These are phyloP conservation scores for Tylopilus sp. DNA, from an alignment of 768 basidiomycete genomes.

Conservation along the genomic window DNA sequence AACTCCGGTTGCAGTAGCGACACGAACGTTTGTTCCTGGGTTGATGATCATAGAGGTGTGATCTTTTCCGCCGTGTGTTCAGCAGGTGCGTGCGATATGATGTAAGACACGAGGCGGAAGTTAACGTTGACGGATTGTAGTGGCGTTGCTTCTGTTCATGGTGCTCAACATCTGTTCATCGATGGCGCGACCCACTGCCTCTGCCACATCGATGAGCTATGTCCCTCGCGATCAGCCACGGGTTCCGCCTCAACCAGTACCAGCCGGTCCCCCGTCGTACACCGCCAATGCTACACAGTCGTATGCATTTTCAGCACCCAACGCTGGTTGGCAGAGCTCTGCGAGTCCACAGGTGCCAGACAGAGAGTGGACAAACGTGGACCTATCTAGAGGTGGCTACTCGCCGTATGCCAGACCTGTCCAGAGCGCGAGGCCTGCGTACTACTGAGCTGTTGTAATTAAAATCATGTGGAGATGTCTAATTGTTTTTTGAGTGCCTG, in stretches of 20 bases:
- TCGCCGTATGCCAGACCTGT: not conserved
- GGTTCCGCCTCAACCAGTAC: not conserved
- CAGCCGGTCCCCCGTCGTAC: not conserved
- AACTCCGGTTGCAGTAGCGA: not conserved
- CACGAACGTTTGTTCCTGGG: slow-evolving; percentile 11
- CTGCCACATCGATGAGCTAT: not conserved
- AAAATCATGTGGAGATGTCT: not conserved
- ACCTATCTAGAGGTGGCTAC: not conserved
- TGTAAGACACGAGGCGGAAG: not conserved
- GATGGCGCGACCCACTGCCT: not conserved
- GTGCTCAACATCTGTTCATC: not conserved
- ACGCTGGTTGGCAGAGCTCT: not conserved
- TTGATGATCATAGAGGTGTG: not conserved
- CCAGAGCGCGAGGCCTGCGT: not conserved
- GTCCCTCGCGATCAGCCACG: not conserved
- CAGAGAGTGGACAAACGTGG: slow-evolving; percentile 4
- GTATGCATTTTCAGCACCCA: slow-evolving; percentile 4
- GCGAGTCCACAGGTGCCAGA: not conserved
- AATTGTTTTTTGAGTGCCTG: slow-evolving; percentile 7
- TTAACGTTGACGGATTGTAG: slow-evolving; percentile 7
- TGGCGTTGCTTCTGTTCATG: slow-evolving; percentile 1
- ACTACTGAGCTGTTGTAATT: not conserved
- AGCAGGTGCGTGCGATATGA: slow-evolving; percentile 1
- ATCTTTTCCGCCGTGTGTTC: not conserved
- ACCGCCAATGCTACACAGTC: not conserved